Conservation (phyloP, 345 rosid genomes). For the Excoecaria cochinchinensis region DNA sequence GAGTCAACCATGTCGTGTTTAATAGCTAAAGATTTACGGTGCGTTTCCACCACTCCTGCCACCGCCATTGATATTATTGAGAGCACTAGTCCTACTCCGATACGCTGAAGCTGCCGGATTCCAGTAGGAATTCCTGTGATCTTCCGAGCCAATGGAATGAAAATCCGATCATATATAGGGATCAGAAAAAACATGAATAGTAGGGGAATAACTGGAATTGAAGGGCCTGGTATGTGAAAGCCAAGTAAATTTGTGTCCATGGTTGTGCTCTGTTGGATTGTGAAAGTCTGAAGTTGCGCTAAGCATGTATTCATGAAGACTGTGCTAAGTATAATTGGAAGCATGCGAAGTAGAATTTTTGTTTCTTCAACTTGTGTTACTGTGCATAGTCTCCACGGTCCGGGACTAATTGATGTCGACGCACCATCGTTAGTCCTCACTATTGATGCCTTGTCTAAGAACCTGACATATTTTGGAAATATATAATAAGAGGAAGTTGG, state of each 20-base stretch:
- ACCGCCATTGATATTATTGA: conserved; percentile 58
- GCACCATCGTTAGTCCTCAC: conserved; percentile 9
- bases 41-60: conserved; percentile 52
- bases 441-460: conserved; percentile 56
- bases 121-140: conserved; percentile 58
- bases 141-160: conserved; percentile 51
- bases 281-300: conserved; percentile 67
- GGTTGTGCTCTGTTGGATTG: conserved; percentile 58
- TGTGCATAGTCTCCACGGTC: conserved; percentile 55
- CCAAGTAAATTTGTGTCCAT: conserved; percentile 47
- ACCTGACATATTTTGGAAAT: conserved; percentile 23
- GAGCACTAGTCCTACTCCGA: conserved; percentile 53
- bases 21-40: conserved; percentile 45
- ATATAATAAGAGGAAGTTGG: neutral
- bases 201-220: conserved; percentile 55
- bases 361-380: conserved; percentile 67
- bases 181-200: conserved; percentile 45
- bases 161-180: conserved; percentile 51
- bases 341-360: conserved; percentile 55
- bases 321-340: conserved; percentile 55
- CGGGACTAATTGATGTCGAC: conserved; percentile 21
- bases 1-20: conserved; percentile 53
- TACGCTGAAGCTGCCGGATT: conserved; percentile 51
- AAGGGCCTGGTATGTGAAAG: conserved; percentile 51
- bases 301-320: conserved; percentile 67